A percentile compares a stretch with the other conserved stretches of the same genome.
Conservation (phyloP, 2,329 filamentous ascomycete species). For the Cladophialophora carrionii region DNA sequence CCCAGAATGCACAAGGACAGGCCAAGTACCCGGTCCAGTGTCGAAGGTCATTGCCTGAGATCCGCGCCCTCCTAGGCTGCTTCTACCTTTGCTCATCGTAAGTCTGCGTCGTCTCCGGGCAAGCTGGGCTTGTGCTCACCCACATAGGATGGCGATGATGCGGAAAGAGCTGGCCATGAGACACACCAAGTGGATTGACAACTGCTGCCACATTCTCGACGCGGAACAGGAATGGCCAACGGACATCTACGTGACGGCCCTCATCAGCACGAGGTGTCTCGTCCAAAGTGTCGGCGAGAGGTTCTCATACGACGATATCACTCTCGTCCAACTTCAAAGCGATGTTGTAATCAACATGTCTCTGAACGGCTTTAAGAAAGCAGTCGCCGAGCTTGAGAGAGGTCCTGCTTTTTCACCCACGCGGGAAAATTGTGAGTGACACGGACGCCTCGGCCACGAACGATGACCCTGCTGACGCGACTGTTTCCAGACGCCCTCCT, state of each 20-base stretch:
- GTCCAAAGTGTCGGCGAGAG: slow-evolving; percentile 15
- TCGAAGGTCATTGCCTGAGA: slow-evolving; percentile 12
- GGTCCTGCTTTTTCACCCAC: slow-evolving; percentile 5
- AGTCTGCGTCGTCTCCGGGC: not conserved
- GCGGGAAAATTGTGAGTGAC: slow-evolving; percentile 14
- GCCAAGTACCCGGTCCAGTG: slow-evolving; percentile 14
- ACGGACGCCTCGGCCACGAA: not conserved
- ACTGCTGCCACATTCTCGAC: slow-evolving; percentile 15
- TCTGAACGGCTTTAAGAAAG: slow-evolving; percentile 16
- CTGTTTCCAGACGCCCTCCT: slow-evolving; percentile 6
- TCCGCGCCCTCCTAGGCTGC: slow-evolving; percentile 19
- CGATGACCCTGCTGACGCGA: not conserved
- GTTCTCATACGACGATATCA: slow-evolving; percentile 17
- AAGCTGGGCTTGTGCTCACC: not conserved
- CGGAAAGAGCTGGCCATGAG: slow-evolving; percentile 24
- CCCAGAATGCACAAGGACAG: not conserved
- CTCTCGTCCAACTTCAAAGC: slow-evolving; percentile 14
- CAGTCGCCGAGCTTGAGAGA: slow-evolving; percentile 9
- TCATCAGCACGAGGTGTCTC: slow-evolving; percentile 14
- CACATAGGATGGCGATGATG: slow-evolving; percentile 16
- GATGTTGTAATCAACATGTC: slow-evolving; percentile 21
- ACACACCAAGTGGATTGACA: slow-evolving; percentile 20
- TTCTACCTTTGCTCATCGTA: slow-evolving; percentile 22
- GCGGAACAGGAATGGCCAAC: slow-evolving; percentile 12
- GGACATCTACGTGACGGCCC: slow-evolving; percentile 7